Base-by-base conservation (phyloP, 2,329 filamentous ascomycete species). In the Colletotrichum spinosum region DNA sequence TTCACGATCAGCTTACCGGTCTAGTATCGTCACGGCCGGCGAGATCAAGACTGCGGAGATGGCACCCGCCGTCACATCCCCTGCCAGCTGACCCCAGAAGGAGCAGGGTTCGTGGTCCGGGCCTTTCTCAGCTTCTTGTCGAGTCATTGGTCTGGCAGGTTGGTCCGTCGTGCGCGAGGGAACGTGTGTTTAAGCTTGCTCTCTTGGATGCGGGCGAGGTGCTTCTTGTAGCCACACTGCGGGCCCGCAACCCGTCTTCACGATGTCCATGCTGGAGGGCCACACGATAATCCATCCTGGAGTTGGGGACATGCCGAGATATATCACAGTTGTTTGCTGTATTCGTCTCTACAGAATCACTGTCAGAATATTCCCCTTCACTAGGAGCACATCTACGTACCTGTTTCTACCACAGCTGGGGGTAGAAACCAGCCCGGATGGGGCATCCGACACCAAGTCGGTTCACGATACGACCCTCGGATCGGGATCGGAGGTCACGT, bases 31-130 rank as follows among this genome's bases (percentile, higher is more conserved):
- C 11, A 75, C 69, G 8, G 70, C 58, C 6, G 74, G 74, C 9
- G 74, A 68, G 8, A 75, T 70, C 37, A 75, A 12, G 2, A 71
- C 68, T 46, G 73, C 73, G 34, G 74, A 75, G 8, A 75, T 37
- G 8, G 55, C 67, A 1, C 71, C 73, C 0, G 73, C 71, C 12
- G 70, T 60, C 7, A 72, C n/a, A 25, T 75, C 73, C 39, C 55
- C 65, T 41, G 51, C 44, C 41, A 66, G 45, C 11, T 54, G 53
- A 8, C 59, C 49, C 17, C n/a, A 12, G 41, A 62, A 37, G 41
- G 53, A 42, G 25, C 50, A 44, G 34, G 63, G 35, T 6, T 58
- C 35, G 37, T 38, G 41, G 13, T 25, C 11, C 8, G 38, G 52
- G 49, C 25, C 42, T n/a, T 59, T 42, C 35, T 35, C 48, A 17